Base-by-base conservation (phyloP, 192 early-diverging fungal species). In the Podila minutissima region DNA sequence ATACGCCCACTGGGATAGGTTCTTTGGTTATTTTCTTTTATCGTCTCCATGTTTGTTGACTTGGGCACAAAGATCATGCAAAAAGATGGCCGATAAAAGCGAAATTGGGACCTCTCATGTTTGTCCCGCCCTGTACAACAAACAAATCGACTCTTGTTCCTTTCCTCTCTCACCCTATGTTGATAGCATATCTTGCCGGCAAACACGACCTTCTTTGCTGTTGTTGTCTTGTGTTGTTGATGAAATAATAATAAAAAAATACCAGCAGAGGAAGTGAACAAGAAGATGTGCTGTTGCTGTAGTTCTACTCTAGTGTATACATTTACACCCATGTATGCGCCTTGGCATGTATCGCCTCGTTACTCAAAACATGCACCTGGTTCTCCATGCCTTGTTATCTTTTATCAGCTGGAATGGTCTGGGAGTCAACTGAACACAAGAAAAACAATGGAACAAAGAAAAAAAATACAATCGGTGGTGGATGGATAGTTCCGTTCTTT, bases 41-140 rank as follows among this genome's bases (percentile, higher is more conserved):
- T 26, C 5, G 61, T 24, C 7, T 11, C 4, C 0, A 4, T 24
- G 22, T 35, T 62, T 31, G 32, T 62, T 37, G 32, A 12, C 9
- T 11, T 55, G 55, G 6, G 15, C 58, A 69, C 67, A 69, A 58
- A 69, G 67, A 59, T 69, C 57, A 59, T 69, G 67, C 53, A 69
- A 69, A 69, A n/a, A 32, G 67, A 46, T 59, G 67, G 48, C n/a
- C 24, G 58, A 46, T 55, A 69, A 59, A 60, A 68, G 57, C 38
- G 51, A 37, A 58, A 67, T 2, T 41, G 9, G 38, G 41, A 17
- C 41, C 4, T 3, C 15, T 3, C 8, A 15, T 13, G 12, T 8
- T 46, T 46, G 41, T 46, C 41, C 41, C 41, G 13, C 13, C 0
- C 41, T 46, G 19, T 37, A 22, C 28, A n/a, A 62, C 62, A 38